Conservation (phyloP, 768 basidiomycete genomes). For the Rhizopogon roseolus region DNA sequence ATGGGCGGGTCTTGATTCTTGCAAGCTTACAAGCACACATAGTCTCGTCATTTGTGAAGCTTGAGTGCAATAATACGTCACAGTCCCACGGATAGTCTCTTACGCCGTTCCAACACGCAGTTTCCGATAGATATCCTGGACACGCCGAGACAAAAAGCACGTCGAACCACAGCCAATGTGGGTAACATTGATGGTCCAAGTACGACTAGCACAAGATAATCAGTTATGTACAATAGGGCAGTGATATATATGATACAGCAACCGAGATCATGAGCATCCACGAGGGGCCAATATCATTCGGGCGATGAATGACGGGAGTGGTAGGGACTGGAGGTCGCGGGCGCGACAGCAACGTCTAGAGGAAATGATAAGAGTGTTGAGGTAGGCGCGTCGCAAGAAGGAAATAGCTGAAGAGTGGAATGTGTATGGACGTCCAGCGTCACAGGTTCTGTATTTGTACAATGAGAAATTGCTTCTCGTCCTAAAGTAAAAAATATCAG, state of each 20-base stretch:
- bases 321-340: not conserved
- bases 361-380: not conserved
- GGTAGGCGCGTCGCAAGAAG: not conserved
- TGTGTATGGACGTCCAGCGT: slow-evolving; percentile 7
- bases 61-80: too few relatives aligned
- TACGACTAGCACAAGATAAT: not conserved
- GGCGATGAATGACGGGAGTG: not conserved
- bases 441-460: slow-evolving; percentile 82
- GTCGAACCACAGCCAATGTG: not conserved
- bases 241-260: not conserved
- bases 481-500: slow-evolving; percentile 30
- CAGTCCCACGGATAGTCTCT: too few relatives aligned
- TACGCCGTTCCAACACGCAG: too few relatives aligned
- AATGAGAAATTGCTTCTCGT: slow-evolving; percentile 96
- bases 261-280: not conserved
- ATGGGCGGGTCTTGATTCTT: too few relatives aligned
- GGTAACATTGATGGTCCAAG: not conserved
- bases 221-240: not conserved
- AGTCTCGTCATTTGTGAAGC: too few relatives aligned
- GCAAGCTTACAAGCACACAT: too few relatives aligned
- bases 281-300: not conserved
- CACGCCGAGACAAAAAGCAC: not conserved
- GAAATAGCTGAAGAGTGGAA: not conserved
- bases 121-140: too few relatives aligned
- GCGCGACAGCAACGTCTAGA: not conserved